These are phyloP conservation scores for Amanita inopinata DNA, from an alignment of 768 basidiomycete genomes.

Conservation along the genomic window DNA sequence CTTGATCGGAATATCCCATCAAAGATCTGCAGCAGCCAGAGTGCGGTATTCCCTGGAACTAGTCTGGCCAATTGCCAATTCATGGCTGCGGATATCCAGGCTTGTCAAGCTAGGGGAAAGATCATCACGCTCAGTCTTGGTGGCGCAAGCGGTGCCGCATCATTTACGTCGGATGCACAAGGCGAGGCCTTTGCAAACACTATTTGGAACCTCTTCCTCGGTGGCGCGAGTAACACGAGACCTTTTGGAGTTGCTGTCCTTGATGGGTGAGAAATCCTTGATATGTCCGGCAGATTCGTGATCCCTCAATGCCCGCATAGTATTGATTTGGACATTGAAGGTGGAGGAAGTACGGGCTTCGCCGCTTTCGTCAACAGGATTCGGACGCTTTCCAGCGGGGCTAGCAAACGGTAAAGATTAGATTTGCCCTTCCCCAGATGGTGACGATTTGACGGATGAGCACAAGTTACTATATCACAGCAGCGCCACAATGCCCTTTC, in stretches of 20 bases:
- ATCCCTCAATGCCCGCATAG: conserved; percentile 16
- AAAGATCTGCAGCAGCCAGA: conserved; percentile 42
- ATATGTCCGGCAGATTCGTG: not conserved
- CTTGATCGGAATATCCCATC: no score
- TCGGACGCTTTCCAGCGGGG: conserved; percentile 30
- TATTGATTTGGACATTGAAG: conserved; percentile 58
- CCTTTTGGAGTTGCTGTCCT: conserved; percentile 58
- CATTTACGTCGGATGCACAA: conserved; percentile 41
- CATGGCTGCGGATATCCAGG: conserved; percentile 44
- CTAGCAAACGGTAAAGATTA: conserved; percentile 36
- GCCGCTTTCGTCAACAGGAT: conserved; percentile 38
- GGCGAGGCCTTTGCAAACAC: conserved; percentile 44
- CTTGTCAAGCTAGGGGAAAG: conserved; percentile 50
- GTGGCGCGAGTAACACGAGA: conserved; percentile 43
- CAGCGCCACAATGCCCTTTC: conserved; percentile 48
- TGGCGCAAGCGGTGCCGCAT: conserved; percentile 41
- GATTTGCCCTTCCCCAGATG: not conserved
- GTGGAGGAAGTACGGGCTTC: conserved; percentile 37
- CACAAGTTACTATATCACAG: conserved; percentile 46
- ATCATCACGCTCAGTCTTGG: conserved; percentile 39
- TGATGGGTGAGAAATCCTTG: conserved; percentile 36
- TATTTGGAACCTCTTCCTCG: conserved; percentile 63
- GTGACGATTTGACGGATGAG: not conserved
- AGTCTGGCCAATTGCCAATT: conserved; percentile 46
- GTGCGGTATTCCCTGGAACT: conserved; percentile 44